Conservation (phyloP, 768 basidiomycete genomes). For the Leccinum ochraceum region DNA sequence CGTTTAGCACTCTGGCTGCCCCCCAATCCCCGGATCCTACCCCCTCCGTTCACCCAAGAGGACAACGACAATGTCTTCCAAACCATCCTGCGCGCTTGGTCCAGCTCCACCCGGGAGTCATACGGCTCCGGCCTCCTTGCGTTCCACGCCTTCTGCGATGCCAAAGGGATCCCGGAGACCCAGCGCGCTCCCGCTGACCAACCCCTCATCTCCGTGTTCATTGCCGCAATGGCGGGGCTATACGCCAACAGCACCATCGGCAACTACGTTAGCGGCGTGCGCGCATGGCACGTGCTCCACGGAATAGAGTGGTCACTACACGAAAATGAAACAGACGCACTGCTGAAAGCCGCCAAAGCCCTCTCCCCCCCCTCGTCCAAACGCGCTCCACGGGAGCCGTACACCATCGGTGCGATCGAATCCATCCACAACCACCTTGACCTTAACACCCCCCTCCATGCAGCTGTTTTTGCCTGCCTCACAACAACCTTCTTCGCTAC, state of each 20-base stretch:
- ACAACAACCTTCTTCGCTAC: conserved; percentile 40
- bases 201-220: conserved; percentile 10
- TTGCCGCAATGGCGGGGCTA: conserved; percentile 1
- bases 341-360: too few species aligned
- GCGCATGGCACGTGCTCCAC: too few species aligned
- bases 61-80: neutral
- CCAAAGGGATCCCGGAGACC: conserved; percentile 5
- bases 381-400: neutral
- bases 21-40: too few species aligned
- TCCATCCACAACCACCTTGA: neutral
- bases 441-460: conserved; percentile 29
- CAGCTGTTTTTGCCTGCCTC: conserved; percentile 39
- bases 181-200: conserved; percentile 3
- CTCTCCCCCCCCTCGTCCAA: too few species aligned
- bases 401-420: conserved; percentile 9
- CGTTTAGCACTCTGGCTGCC: too few species aligned
- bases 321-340: too few species aligned
- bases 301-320: too few species aligned
- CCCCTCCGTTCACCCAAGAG: too few species aligned
- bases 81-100: neutral
- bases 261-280: too few species aligned
- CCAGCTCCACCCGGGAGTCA: neutral
- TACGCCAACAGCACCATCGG: neutral
- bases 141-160: neutral
- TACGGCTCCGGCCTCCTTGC: neutral